Base-by-base conservation (phyloP, 768 basidiomycete genomes). In the Tulasnella sp. region DNA sequence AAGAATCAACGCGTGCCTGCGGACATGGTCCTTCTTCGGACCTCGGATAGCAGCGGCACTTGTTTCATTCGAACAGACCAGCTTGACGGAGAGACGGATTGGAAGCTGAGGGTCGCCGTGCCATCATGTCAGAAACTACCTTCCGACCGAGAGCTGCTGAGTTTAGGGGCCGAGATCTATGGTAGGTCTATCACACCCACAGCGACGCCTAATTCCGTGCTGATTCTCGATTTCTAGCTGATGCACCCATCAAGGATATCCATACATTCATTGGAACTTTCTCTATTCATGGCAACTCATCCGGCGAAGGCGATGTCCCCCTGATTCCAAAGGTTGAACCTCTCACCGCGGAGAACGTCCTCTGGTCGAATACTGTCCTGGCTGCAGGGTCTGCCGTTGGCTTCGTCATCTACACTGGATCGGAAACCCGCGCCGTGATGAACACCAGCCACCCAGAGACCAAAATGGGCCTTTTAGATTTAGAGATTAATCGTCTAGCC, bases 41-140 rank as follows among this genome's bases (percentile, higher is more conserved):
- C 98, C 0, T 92, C 91, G 4, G 97, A 99, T 82, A 85, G 90
- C 3, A 91, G 92, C 35, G 98, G 98, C 2, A 96, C 96, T 1
- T 98, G 97, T 83, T 99, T 99, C 84, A 94, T 99, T 79, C 89
- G 98, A 13, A 99, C 97, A 1, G 98, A 99, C 84, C 98, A 99
- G 82, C 87, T 99, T 39, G 98, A 99, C 80, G 98, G 98, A 61
- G 98, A 99, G 85, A 99, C 98, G 4, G 98, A 99, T 82, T 99
- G 98, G 98, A 99, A 99, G 83, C 86, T 98, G 72, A 90, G 94
- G 5, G 93, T 98, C 1, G 96, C 97, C 1, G 91, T 97, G 0
- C 89, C 92, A 2, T 88, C 91, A 35, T 92, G 91, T 67, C 96
- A 98, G 86, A 91, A 91, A 81, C 83, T 96, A 74, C 85, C 83